Evolutionary conservation across 1,284 basidiomycete species (phyloP).

Genomic region (Microbotryum scabiosae): DNA sequence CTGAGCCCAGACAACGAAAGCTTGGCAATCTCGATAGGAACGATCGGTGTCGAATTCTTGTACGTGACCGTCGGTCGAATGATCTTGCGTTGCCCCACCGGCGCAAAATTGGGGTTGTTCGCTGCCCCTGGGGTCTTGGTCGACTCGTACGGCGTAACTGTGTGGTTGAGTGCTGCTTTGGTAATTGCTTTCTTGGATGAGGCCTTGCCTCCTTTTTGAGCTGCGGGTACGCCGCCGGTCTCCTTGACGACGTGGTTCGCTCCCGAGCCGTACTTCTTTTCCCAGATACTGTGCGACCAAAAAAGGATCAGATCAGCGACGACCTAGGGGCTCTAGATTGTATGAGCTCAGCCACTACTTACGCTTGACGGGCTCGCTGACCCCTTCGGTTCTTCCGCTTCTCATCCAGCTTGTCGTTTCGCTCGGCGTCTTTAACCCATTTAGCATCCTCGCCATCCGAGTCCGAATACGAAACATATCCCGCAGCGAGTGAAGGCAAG

Average conservation of each 20-base stretch:
- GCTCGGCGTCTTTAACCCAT: conserved; percentile 49
- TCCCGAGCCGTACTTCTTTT: conserved; percentile 84
- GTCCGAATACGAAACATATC: conserved; percentile 64
- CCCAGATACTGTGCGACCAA: conserved; percentile 99
- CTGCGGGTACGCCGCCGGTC: conserved; percentile 27
- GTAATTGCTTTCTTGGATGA: neutral
- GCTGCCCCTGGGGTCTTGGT: conserved; percentile 6
- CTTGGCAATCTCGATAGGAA: conserved; percentile 1
- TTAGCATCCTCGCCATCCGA: conserved; percentile 69
- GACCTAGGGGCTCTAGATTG: too few species aligned
- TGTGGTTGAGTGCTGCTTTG: neutral
- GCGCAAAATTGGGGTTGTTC: conserved; percentile 19
- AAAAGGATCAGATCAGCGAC: too few species aligned
- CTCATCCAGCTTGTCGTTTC: conserved; percentile 31
- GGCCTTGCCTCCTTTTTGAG: conserved; percentile 2
- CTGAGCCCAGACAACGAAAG: conserved; percentile 5
- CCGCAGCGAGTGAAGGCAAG: conserved; percentile 75
- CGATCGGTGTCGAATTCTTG: neutral
- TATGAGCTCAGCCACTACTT: conserved; percentile 44
- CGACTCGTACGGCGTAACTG: conserved; percentile 7
- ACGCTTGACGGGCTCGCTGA: conserved; percentile 83
- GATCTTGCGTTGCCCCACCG: conserved; percentile 1
- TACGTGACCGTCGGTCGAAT: conserved; percentile 3
- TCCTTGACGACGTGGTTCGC: conserved; percentile 82
- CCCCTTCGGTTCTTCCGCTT: conserved; percentile 80